A percentile compares a stretch with the other conserved stretches of the same genome.
phyloP scores from a whole-genome alignment of 2,329 filamentous ascomycete genomes.

The Epichloe brachyelytri region DNA sequence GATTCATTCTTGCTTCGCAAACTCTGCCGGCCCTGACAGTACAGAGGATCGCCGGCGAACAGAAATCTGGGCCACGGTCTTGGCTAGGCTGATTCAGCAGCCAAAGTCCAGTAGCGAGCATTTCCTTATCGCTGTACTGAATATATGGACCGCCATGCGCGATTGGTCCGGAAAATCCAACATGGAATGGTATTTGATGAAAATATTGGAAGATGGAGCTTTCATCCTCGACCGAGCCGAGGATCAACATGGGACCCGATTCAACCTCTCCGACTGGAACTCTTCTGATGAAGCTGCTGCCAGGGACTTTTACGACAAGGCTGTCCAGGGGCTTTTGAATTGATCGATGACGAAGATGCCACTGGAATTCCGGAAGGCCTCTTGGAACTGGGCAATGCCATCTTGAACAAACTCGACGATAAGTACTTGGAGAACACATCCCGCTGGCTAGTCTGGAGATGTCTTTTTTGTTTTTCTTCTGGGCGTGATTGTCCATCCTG shows the following conservation, averaged over 20 bases:
- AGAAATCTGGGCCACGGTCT: constrained; percentile 78
- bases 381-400: constrained; percentile 71
- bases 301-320: constrained; percentile 78
- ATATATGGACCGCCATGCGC: constrained; percentile 74
- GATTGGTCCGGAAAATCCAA: constrained; percentile 84
- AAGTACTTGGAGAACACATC: constrained; percentile 63
- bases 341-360: constrained; percentile 72
- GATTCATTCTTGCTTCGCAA: constrained; percentile 80
- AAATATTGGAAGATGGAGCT: constrained; percentile 81
- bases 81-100: constrained; percentile 69
- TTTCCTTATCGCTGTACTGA: constrained; percentile 71
- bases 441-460: constrained; percentile 76
- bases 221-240: constrained; percentile 81
- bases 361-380: constrained; percentile 80
- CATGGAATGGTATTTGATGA: constrained; percentile 90
- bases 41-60: constrained; percentile 68
- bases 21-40: constrained; percentile 69
- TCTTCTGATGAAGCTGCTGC: constrained; percentile 70
- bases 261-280: constrained; percentile 60
- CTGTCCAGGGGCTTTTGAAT: constrained; percentile 66
- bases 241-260: constrained; percentile 58
- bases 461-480: constrained; percentile 89
- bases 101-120: constrained; percentile 65
- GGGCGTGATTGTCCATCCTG: constrained; percentile 75
- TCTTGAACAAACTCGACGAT: constrained; percentile 62